A percentile compares a stretch with the other conserved stretches of the same genome.
Evolutionary conservation across 2,329 filamentous ascomycete genomes (phyloP).

Genomic region (Colletotrichum eleusines): DNA sequence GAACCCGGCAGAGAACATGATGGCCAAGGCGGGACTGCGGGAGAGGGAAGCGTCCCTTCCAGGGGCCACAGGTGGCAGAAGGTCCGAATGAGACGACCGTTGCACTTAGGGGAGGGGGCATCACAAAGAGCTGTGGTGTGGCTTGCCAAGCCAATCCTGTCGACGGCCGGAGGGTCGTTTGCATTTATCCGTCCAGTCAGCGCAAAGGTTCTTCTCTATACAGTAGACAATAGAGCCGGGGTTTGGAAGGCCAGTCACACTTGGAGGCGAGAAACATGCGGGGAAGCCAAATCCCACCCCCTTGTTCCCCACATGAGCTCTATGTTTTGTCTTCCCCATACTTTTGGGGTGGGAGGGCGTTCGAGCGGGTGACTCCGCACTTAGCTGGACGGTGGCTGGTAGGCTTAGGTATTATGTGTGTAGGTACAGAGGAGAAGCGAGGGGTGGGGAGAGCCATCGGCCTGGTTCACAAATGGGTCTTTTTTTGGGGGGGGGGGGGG

Average conservation of each 20-base stretch:
- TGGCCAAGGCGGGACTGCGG: slow-evolving; percentile 36
- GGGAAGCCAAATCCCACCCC: slow-evolving; percentile 12
- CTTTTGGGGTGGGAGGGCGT: not conserved
- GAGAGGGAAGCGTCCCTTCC: slow-evolving; percentile 23
- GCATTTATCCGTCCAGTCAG: slow-evolving; percentile 41
- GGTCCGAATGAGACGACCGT: slow-evolving; percentile 39
- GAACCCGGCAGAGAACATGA: not conserved
- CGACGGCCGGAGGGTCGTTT: slow-evolving; percentile 3
- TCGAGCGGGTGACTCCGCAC: slow-evolving; percentile 31
- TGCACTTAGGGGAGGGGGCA: slow-evolving; percentile 1
- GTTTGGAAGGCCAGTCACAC: not conserved
- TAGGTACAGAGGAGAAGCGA: not conserved
- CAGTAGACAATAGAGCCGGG: slow-evolving; percentile 1
- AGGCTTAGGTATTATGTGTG: too few relatives aligned
- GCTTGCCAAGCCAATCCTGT: not conserved
- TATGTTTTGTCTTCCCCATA: slow-evolving; percentile 20
- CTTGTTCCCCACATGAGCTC: slow-evolving; percentile 9
- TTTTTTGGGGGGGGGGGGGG: too few relatives aligned
- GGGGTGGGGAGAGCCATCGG: not conserved
- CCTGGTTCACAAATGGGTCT: slow-evolving; percentile 1
- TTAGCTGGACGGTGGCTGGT: not conserved
- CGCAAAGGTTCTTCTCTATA: slow-evolving; percentile 2
- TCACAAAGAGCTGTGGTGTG: slow-evolving; percentile 19
- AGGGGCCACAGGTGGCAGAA: slow-evolving; percentile 31
- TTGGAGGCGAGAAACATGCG: slow-evolving; percentile 25